Base-by-base conservation (phyloP, 106 monocot genomes). In the Dactylorhiza incarnata region DNA sequence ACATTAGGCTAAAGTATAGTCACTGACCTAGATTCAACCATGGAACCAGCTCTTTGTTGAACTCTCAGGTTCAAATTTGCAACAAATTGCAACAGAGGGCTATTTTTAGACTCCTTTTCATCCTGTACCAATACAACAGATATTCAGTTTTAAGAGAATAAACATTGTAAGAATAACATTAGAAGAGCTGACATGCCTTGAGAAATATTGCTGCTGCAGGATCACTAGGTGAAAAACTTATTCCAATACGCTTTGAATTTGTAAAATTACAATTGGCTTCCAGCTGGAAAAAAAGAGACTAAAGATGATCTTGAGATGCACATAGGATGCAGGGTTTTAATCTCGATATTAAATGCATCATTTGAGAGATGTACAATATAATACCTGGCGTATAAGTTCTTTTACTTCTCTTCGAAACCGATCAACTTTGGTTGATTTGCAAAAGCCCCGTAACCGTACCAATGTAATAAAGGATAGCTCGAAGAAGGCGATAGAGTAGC, bases 381-480 rank as follows among this genome's bases (percentile, higher is more conserved):
- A 59, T 73, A 99, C 97, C 91, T 94, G 94, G 45, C 77, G 86
- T 54, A 94, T 85, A 51, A 94, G 87, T 67, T 91, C 89, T 68
- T 81, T 94, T 23, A 99, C 79, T 83, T 99, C 91, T 81, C 80
- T 89, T 14, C 91, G 75, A 65, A 90, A 88, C 46, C 78, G 79
- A 29, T 94, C 94, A 73, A 83, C 80, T 75, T 86, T 87, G 10
- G 84, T 82, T 5, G 81, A 73, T 76, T 99, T 99, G 73, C 86
- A 91, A 82, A 94, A 94, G 83, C 72, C 89, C n/a, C 86, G 85
- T n/a, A 99, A 68, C 56, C 89, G 84, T 66, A 88, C 86, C 75
- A 94, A 61, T 67, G 94, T 87, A 62, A 99, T 78, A 79, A 89
- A 94, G n/a, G 97, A 94, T 19, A 99, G 58, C 82, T 99, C 97